These are phyloP conservation scores for Circinella umbellata DNA, from an alignment of 371 early-diverging fungal genomes.

Conservation along the genomic window DNA sequence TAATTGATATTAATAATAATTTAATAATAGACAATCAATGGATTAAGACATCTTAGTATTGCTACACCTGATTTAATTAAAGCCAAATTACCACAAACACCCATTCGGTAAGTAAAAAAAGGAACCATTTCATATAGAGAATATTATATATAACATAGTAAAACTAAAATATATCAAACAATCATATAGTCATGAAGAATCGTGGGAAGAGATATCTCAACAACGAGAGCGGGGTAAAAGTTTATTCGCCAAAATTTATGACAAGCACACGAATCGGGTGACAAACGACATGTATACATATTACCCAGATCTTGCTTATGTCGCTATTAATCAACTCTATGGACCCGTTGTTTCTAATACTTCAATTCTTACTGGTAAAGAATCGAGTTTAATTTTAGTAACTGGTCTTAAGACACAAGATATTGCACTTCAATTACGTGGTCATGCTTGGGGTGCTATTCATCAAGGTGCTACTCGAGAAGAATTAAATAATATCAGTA, in stretches of 20 bases:
- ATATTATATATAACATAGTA: background rate
- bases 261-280: constrained; percentile 37
- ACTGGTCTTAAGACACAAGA: constrained; percentile 33
- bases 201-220: constrained; percentile 83
- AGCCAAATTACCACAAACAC: constrained; percentile 13
- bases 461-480: constrained; percentile 42
- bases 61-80: constrained; percentile 34
- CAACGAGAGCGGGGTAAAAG: constrained; percentile 61
- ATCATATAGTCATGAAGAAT: constrained; percentile 24
- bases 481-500: constrained; percentile 21
- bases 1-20: too few species aligned
- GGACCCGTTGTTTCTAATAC: constrained; percentile 36
- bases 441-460: constrained; percentile 41
- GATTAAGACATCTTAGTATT: constrained; percentile 27
- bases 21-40: constrained; percentile 39
- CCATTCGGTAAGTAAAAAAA: constrained; percentile 21
- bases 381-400: constrained; percentile 38
- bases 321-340: constrained; percentile 41
- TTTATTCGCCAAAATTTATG: constrained; percentile 40
- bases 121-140: background rate
- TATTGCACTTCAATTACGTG: constrained; percentile 33
- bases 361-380: constrained; percentile 28
- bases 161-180: background rate
- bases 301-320: constrained; percentile 42
- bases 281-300: constrained; percentile 25